Percentiles rank a stretch among this genome's conserved stretches.
Conservation (phyloP, 176 grass and related monocot species). For the Neostapfia colusana region DNA sequence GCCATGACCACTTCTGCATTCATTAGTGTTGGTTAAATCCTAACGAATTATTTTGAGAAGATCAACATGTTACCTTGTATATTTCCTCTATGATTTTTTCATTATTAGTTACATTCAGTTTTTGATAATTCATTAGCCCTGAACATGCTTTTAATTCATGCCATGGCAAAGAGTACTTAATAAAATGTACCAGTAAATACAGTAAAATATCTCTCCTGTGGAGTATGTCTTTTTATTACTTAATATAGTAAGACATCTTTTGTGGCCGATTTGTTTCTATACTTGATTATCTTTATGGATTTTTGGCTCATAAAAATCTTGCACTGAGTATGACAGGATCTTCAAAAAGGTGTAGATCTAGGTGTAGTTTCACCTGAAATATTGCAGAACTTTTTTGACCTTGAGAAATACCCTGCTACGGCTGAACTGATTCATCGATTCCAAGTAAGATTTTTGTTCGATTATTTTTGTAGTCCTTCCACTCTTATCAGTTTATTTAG, state of each 20-base stretch:
- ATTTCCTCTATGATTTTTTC: neutral
- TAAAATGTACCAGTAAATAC: constrained; percentile 5
- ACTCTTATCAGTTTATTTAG: constrained; percentile 7
- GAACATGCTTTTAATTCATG: constrained; percentile 19
- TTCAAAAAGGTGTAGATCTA: constrained; percentile 94
- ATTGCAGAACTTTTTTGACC: constrained; percentile 98
- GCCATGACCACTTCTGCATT: neutral
- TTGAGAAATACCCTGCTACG: constrained; percentile 88
- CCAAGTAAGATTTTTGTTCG: constrained; percentile 55
- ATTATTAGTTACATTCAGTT: neutral
- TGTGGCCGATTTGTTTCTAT: constrained; percentile 15
- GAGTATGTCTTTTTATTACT: neutral
- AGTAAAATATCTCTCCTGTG: neutral
- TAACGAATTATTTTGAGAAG: constrained; percentile 1
- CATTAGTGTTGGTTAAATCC: neutral
- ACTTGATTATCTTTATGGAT: neutral
- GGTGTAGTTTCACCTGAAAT: constrained; percentile 96
- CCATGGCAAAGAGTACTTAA: neutral
- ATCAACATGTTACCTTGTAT: neutral
- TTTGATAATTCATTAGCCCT: neutral
- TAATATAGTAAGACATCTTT: neutral
- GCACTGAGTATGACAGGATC: constrained; percentile 54
- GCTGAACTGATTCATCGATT: constrained; percentile 88
- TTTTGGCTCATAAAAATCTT: constrained; percentile 27
- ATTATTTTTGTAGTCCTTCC: constrained; percentile 8